Base-by-base conservation (phyloP, 257 asterid species). In the Henckelia pumila region DNA sequence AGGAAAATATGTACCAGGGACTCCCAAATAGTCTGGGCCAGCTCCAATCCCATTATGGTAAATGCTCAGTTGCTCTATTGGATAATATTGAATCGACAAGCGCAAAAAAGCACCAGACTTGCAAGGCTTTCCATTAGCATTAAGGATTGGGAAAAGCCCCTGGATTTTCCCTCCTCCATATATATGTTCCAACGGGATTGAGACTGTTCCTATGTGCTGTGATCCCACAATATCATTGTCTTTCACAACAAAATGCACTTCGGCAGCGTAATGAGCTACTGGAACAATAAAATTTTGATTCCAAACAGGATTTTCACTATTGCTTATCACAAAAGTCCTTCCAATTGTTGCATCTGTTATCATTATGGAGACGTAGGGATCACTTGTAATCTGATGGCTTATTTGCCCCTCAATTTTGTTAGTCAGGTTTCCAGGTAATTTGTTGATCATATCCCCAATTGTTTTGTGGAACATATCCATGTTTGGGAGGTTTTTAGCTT, bases 401-500 rank as follows among this genome's bases (percentile, higher is more conserved):
- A 86, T 72, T 56, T 82, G 90, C 63, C 99, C 99, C 75, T 93
- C 98, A 19, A 92, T 83, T 78, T 85, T 93, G 82, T 76, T 75
- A 68, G 84, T 84, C 94, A 88, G 64, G 14, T 79, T 91, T 9
- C 94, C 95, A 0, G 98, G 95, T 56, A 92, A 77, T 66, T 80
- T 86, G 75, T 40, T 2, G 50, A 94, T 80, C 96, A 94, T 73
- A 66, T 94, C 98, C 35, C 96, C 96, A 16, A 94, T 22, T 10
- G 96, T 94, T 77, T 81, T 91, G 81, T 88, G 99, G 80, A 94
- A 94, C 99, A 94, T 94, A 74, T 91, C 99, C 99, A 94, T 91
- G 83, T 94, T 94, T 21, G 99, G 99, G 66, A 94, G 97, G 79
- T 94, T 89, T 68, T 91, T 94, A 2, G 99, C 99, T 68, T 88